A percentile compares a stretch with the other conserved stretches of the same genome.
Conservation (phyloP, 441 rosid genomes). For the Arabidopsis hybrid region DNA sequence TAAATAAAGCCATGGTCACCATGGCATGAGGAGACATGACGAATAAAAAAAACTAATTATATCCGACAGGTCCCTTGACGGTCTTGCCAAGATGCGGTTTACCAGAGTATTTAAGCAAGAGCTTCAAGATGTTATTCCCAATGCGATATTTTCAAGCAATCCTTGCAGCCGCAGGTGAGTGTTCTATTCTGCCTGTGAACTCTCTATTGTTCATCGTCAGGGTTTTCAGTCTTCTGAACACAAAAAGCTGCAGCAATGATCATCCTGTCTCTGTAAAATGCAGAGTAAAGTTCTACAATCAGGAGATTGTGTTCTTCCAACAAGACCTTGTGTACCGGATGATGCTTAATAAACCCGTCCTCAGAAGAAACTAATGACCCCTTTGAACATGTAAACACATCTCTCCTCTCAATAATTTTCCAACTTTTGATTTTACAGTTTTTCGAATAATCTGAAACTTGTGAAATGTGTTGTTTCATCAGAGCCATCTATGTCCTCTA, state of each 20-base stretch:
- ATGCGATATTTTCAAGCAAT: neutral
- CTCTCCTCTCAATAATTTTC: neutral
- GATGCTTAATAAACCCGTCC: neutral
- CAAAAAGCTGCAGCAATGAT: neutral
- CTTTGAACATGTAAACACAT: neutral
- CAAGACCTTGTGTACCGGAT: neutral
- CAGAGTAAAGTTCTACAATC: neutral
- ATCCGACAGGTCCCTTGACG: neutral
- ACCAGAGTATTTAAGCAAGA: neutral
- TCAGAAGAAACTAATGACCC: neutral
- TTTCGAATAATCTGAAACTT: neutral
- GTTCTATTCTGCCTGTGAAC: neutral
- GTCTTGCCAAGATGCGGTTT: neutral
- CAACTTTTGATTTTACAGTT: neutral
- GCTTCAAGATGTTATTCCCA: neutral
- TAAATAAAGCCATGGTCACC: neutral
- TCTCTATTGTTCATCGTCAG: neutral
- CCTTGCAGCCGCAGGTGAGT: neutral
- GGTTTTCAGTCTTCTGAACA: neutral
- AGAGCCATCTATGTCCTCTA: slow-evolving; percentile 1
- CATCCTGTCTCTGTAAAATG: neutral
- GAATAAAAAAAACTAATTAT: neutral
- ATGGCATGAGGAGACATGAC: neutral
- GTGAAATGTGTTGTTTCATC: neutral
- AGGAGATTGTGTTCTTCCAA: neutral